Evolutionary conservation across 2,329 filamentous ascomycete genomes (phyloP).

Genomic region (Neonectria faginata): DNA sequence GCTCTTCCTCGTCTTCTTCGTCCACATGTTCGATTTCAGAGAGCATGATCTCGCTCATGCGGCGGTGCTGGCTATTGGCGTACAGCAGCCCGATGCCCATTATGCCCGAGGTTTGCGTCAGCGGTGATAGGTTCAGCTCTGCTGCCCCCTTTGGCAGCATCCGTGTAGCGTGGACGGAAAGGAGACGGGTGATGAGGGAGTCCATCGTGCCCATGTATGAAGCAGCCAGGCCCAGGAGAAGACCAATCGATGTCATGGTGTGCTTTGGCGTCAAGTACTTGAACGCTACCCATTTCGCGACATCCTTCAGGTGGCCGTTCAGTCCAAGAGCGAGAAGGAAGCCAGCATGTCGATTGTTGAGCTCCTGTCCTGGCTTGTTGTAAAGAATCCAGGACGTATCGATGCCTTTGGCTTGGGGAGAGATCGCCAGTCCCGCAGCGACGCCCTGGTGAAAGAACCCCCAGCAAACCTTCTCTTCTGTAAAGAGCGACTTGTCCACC

Average conservation of each 20-base stretch:
- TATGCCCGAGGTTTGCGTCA: conserved; percentile 94
- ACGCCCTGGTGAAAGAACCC: conserved; percentile 98
- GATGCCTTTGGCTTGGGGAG: conserved; percentile 88
- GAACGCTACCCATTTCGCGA: conserved; percentile 99
- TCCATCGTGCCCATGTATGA: conserved; percentile 99
- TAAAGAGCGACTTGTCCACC: conserved; percentile 88
- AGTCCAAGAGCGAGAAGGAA: conserved; percentile 91
- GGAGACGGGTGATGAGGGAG: conserved; percentile 87
- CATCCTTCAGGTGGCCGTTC: conserved; percentile 91
- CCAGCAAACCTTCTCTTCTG: conserved; percentile 97
- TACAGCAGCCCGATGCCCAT: conserved; percentile 98
- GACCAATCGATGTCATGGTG: conserved; percentile 97
- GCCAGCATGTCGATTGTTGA: conserved; percentile 96
- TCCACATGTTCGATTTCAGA: conserved; percentile 94
- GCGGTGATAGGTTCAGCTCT: conserved; percentile 90
- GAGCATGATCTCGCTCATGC: conserved; percentile 99
- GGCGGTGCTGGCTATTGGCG: conserved; percentile 92
- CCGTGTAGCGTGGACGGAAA: conserved; percentile 95
- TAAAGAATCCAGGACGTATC: conserved; percentile 99
- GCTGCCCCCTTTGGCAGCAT: conserved; percentile 94
- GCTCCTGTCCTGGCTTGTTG: conserved; percentile 88
- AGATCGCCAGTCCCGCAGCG: conserved; percentile 91
- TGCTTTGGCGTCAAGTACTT: conserved; percentile 99
- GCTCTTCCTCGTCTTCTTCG: conserved; percentile 82
- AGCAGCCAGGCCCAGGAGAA: conserved; percentile 91